Base-by-base conservation (phyloP, 805 yeast genomes). In the Jamesozyma lodderae region DNA sequence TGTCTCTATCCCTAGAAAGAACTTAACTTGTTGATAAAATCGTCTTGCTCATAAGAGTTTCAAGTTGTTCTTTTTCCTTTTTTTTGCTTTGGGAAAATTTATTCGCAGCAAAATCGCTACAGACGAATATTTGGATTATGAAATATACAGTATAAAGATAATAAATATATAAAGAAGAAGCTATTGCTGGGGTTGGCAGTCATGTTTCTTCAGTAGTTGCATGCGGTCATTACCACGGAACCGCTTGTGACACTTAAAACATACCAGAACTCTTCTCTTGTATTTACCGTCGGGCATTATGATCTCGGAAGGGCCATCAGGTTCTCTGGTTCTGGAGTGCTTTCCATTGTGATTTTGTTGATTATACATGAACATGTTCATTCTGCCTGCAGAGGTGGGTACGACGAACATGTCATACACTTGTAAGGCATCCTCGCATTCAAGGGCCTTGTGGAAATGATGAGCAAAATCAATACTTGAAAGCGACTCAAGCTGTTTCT, bases 381-480 rank as follows among this genome's bases (percentile, higher is more conserved):
- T 26, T 15, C 21, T 35, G 16, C 24, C 25, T n/a, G 10, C 14
- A 9, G 26, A 7, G 10, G 32, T 30, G 4, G 22, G 16, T n/a
- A n/a, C n/a, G n/a, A n/a, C n/a, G 19, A 52, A 47, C 2, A 49
- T 24, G 19, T 53, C 59, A 30, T 52, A 48, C 2, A 49, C 46
- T 27, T 52, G 52, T n/a, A 53, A 28, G 2, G 60, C 55, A 29
- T 51, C 42, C 21, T 54, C 56, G 31, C 59, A 57, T 18, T 56
- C 56, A 16, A 57, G 33, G 0, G 51, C 41, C 24, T 48, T 55
- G 29, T 56, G 56, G 41, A 59, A 59, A 36, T 51, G 54, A 16
- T 54, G 55, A 5, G 62, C 59, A 46, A 59, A 59, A 37, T 59
- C 61, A 23, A 52, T 47, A 36, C 61, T 51, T 0, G 61, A 56